Evolutionary conservation across 371 early-diverging fungal species (phyloP).

Genomic region (Phascolomyces articulosus): DNA sequence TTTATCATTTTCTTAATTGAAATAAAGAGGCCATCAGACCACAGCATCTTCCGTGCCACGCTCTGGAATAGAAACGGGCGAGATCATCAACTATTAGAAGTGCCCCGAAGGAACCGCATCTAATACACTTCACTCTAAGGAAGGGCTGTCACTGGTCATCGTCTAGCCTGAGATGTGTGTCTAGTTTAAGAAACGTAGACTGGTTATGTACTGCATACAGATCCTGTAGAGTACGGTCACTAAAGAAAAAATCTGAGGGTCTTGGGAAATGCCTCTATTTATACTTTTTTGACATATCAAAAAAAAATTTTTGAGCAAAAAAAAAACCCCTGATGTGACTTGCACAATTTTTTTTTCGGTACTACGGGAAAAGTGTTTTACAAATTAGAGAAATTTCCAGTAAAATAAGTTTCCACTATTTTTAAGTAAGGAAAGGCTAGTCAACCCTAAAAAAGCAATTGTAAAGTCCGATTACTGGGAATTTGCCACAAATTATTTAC

Average conservation of each 20-base stretch:
- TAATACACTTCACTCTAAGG: conserved; percentile 52
- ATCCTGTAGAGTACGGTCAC: conserved; percentile 59
- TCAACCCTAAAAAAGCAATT: too few relatives aligned
- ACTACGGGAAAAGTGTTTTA: too few relatives aligned
- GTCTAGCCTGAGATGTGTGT: conserved; percentile 45
- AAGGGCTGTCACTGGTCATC: conserved; percentile 48
- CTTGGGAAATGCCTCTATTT: conserved; percentile 21
- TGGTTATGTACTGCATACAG: conserved; percentile 57
- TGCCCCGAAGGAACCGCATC: conserved; percentile 19
- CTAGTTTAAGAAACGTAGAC: conserved; percentile 55
- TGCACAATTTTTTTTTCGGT: background rate
- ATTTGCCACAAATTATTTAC: too few relatives aligned
- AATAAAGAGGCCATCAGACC: conserved; percentile 40
- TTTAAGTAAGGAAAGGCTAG: too few relatives aligned
- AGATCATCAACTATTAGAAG: conserved; percentile 40
- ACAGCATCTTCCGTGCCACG: conserved; percentile 45
- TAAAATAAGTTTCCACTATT: too few relatives aligned
- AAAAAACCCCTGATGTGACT: too few relatives aligned
- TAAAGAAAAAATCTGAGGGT: conserved; percentile 37
- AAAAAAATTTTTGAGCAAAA: background rate
- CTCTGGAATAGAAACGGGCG: conserved; percentile 41
- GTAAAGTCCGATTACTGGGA: too few relatives aligned
- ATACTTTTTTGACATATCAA: conserved; percentile 21
- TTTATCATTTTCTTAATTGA: conserved; percentile 22
- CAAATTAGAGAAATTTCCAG: too few relatives aligned